phyloP scores from a whole-genome alignment of 148 eudicot genomes.

The Euryodendron excelsum region DNA sequence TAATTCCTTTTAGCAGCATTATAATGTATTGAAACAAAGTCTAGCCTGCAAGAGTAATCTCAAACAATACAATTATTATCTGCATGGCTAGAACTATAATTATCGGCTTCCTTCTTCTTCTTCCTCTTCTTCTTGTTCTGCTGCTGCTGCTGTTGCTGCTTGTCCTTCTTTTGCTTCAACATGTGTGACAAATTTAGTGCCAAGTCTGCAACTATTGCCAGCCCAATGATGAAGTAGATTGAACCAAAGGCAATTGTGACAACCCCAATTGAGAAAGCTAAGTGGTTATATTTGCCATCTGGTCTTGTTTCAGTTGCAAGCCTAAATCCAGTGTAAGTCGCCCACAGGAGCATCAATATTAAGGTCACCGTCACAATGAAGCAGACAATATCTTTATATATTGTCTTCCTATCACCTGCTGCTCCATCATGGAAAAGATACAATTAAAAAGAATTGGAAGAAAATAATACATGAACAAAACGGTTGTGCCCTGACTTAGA shows the following conservation, averaged over 20 bases:
- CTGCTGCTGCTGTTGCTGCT: background rate
- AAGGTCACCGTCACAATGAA: constrained; percentile 19
- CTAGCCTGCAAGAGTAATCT: background rate
- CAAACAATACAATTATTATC: background rate
- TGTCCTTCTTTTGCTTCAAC: constrained; percentile 9
- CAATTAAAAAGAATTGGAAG: background rate
- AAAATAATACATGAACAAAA: too few relatives aligned
- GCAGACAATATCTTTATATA: constrained; percentile 12
- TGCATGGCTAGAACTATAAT: background rate
- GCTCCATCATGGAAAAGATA: constrained; percentile 3
- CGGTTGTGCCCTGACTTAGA: too few relatives aligned
- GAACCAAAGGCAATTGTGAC: constrained; percentile 40
- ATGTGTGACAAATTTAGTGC: constrained; percentile 14
- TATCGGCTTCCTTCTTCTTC: background rate
- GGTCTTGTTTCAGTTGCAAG: constrained; percentile 27
- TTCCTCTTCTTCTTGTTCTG: too few relatives aligned
- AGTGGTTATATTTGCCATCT: constrained; percentile 26
- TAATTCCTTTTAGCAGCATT: background rate
- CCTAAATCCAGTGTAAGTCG: constrained; percentile 36
- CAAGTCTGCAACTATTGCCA: constrained; percentile 35
- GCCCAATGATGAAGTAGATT: constrained; percentile 32
- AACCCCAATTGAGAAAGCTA: constrained; percentile 34
- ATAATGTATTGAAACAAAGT: background rate
- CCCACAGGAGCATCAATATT: constrained; percentile 34
- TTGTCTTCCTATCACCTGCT: constrained; percentile 27